Conservation (phyloP, 441 rosid genomes). For the Pelargonium fulgidum region DNA sequence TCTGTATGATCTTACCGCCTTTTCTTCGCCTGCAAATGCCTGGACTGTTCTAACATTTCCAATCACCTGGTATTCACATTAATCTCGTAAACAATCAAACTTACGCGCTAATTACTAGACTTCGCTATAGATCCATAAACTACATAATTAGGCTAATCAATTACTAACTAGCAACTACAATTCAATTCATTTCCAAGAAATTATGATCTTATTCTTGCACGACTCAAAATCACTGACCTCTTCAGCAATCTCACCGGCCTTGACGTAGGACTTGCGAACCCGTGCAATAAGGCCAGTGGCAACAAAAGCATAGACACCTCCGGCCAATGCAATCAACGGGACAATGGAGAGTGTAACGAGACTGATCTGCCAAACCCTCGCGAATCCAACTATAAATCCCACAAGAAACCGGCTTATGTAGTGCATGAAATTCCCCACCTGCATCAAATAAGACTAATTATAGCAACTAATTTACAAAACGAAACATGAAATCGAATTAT, state of each 20-base stretch:
- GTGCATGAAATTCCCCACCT: constrained; percentile 96
- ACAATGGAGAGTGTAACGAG: constrained; percentile 88
- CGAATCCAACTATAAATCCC: constrained; percentile 78
- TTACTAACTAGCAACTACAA: too few relatives aligned
- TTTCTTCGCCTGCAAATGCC: constrained; percentile 55
- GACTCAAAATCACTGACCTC: constrained; percentile 50
- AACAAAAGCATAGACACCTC: constrained; percentile 81
- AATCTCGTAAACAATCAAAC: too few relatives aligned
- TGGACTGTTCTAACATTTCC: constrained; percentile 60
- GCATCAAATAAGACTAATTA: constrained; percentile 16
- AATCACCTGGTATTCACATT: constrained; percentile 30
- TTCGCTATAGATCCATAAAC: too few relatives aligned
- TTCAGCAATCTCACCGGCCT: constrained; percentile 93
- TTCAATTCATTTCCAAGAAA: too few relatives aligned
- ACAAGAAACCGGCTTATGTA: constrained; percentile 79
- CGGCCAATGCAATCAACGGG: constrained; percentile 87
- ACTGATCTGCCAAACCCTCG: constrained; percentile 89
- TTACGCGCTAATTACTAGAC: too few relatives aligned
- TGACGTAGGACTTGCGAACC: constrained; percentile 77
- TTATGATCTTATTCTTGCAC: too few relatives aligned
- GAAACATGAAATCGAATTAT: constrained; percentile 44
- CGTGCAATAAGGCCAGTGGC: constrained; percentile 74
- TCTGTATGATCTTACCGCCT: constrained; percentile 38
- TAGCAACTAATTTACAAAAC: constrained; percentile 29
- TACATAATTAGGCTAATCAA: too few relatives aligned